Conservation (phyloP, 805 yeast genomes). For the Candida dendrica region DNA sequence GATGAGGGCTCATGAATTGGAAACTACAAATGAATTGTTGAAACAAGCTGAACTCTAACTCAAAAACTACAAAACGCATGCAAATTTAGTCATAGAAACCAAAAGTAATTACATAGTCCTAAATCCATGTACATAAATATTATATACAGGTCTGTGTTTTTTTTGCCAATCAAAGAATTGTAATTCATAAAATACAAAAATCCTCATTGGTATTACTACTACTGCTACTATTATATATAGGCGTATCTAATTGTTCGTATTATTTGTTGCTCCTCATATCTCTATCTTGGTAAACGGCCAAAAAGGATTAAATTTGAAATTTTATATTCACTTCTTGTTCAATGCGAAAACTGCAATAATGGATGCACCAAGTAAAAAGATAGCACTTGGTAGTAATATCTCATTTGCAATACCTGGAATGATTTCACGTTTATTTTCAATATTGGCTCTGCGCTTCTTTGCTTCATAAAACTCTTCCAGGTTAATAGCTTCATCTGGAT, state of each 20-base stretch:
- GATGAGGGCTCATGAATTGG: not conserved
- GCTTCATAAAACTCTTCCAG: constrained; percentile 14
- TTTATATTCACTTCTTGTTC: constrained; percentile 30
- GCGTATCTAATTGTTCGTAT: not conserved
- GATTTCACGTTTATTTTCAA: constrained; percentile 8
- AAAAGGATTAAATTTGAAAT: too few species aligned
- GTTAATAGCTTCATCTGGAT: constrained; percentile 42
- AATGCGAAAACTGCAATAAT: constrained; percentile 48
- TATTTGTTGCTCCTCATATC: constrained; percentile 16
- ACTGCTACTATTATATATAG: too few species aligned
- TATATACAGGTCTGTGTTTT: not conserved
- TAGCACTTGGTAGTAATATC: constrained; percentile 54
- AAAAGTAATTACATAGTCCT: not conserved
- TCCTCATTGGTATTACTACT: too few species aligned
- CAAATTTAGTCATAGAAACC: not conserved
- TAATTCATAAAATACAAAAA: not conserved
- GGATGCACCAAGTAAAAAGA: constrained; percentile 53
- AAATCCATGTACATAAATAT: not conserved
- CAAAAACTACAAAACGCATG: not conserved
- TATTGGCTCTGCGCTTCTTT: constrained; percentile 9
- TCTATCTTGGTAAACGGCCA: too few species aligned
- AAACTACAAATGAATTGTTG: constrained; percentile 6
- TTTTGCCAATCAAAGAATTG: not conserved
- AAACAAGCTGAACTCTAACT: constrained; percentile 13
- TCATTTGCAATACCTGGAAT: constrained; percentile 56